Evolutionary conservation across 2,329 filamentous ascomycete genomes (phyloP), one percentile per base, ranked within the genome.

Genomic region (Mycosphaerella sp.): DNA sequence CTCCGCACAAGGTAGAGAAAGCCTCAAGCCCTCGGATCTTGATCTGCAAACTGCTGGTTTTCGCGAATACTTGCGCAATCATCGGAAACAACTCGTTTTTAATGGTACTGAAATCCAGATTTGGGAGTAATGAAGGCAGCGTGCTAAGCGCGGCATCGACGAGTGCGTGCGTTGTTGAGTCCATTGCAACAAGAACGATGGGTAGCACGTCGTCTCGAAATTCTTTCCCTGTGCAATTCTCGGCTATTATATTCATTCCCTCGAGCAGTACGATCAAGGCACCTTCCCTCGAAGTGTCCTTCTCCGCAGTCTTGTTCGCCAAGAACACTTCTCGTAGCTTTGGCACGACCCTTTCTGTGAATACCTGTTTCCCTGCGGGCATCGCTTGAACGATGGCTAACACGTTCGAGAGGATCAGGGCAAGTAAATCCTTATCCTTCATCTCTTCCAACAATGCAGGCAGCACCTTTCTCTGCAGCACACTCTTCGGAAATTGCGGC

Each of bases 81-180:
- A 95, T 84, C 0, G 93, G 93, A 69, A 98, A 98, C 1, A 98
- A 79, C 59, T 97, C 92, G 64, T 95, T 93, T 72, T 97, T 98
- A 65, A 96, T 91, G 0, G 92, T 97, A 62, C 86, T 95, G 63
- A 96, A 97, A 71, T 98, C 93, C 6, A 98, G 82, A 2, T 93
- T 83, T 0, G 90, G 89, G 4, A 97, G 74, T n/a, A 96, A 81
- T 1, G 82, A 78, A 1, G 89, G 85, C 4, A 98, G 74, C 29
- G 85, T 87, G 47, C 86, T 81, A 11, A 98, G 76, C 2, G 90
- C 85, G 3, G 87, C 86, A 71, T 97, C 93, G 0, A 96, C 87
- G 12, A 98, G 78, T 1, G 87, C 86, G 62, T 95, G 93, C 0
- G 91, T 96, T 0, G 89, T 81, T 8, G 90, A 95, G 64, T 95